Conservation (phyloP, 139 green algal species). For the Auxenochlorella pyrenoidosa region DNA sequence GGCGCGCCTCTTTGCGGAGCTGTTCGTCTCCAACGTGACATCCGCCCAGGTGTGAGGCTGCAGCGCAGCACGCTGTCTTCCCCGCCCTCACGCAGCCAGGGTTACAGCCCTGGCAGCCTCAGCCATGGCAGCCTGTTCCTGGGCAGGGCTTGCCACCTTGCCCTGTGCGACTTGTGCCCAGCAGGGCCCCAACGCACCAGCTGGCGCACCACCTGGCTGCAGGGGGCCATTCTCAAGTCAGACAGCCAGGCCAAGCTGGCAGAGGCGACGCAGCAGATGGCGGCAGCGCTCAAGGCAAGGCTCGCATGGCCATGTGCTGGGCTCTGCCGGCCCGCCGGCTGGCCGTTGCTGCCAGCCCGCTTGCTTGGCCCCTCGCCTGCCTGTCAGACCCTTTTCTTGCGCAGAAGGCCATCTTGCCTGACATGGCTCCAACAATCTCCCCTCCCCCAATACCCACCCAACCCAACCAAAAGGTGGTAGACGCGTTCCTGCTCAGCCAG, state of each 20-base stretch:
- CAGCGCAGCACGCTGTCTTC: not conserved
- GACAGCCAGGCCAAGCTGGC: constrained; percentile 8
- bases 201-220: not conserved
- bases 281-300: constrained; percentile 2
- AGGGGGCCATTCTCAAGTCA: constrained; percentile 2
- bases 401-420: not conserved
- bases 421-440: too few relatives aligned
- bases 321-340: not conserved
- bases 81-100: not conserved
- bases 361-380: not conserved
- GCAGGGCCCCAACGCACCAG: not conserved
- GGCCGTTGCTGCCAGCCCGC: not conserved
- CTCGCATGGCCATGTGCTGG: too few relatives aligned
- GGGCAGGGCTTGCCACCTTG: not conserved
- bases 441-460: too few relatives aligned
- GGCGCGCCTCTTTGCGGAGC: constrained; percentile 17
- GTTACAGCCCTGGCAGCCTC: not conserved
- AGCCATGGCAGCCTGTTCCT: not conserved
- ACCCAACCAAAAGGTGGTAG: not conserved
- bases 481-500: constrained; percentile 18
- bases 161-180: not conserved
- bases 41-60: not conserved
- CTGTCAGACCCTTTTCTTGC: not conserved
- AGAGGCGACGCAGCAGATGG: constrained; percentile 2
- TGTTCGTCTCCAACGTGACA: not conserved